Base-by-base conservation (phyloP, 306 rosid genomes). In the Dryas octopetala region DNA sequence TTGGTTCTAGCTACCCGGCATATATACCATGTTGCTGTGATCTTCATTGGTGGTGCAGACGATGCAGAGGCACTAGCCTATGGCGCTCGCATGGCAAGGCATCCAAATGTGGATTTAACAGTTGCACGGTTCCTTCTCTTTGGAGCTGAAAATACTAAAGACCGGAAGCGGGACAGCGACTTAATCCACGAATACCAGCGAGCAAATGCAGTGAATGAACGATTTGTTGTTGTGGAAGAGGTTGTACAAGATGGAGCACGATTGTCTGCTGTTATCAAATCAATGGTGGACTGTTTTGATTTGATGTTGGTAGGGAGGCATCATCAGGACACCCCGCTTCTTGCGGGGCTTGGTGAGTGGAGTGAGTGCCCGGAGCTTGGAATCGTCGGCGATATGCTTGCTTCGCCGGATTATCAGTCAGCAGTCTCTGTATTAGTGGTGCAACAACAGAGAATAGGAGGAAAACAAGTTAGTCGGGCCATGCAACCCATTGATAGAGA, bases 21-120 rank as follows among this genome's bases (percentile, higher is more conserved):
- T 41, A 15, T 64, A 23, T 84, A 26, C 77, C 88, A 76, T 46
- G 85, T 86, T 3, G 90, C 76, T 0, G 89, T 91, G n/a, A 40
- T 91, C 73, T 91, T 84, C 92, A 59, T 89, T 9, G 95, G 97
- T 0, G 97, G 97, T 5, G 72, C 75, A 5, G 97, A 91, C 41
- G 97, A 91, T 26, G 88, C 85, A 0, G 95, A 91, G 79, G 77
- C 97, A 15, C 75, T 89, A 28, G 92, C 97, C 3, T 91, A 81
- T 10, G 87, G 86, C 13, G 60, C 85, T 9, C 86, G 91, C 43
- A 91, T 91, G 95, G 83, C 88, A 0, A 78, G 78, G 17, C 91
- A 88, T 23, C 82, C 80, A 32, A 51, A 28, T 7, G 91, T 89
- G 26, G 79, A 66, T 23, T 66, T 88, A 23, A 83, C 97, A 0